A percentile compares a stretch with the other conserved stretches of the same genome.
These are phyloP conservation scores for Pseudohalonectria lignicola DNA, from an alignment of 2,329 filamentous ascomycete genomes.

Conservation along the genomic window DNA sequence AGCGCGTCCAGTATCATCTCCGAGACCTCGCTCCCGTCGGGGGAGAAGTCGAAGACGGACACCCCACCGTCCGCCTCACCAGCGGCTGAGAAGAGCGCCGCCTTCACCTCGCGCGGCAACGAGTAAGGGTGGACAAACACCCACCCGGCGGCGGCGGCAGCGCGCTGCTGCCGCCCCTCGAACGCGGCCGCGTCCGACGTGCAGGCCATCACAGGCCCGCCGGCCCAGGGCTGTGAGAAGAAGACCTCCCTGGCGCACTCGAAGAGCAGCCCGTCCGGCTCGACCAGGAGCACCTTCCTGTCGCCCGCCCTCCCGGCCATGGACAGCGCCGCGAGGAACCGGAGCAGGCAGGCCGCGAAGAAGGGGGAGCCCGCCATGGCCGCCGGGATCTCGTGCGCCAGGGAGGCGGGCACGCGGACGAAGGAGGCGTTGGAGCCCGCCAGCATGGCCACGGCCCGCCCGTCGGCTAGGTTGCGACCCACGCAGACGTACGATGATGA, in stretches of 20 bases:
- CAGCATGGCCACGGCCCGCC: conserved; percentile 14
- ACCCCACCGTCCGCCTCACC: conserved; percentile 9
- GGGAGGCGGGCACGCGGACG: conserved; percentile 12
- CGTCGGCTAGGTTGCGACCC: conserved; percentile 14
- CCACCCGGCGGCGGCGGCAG: background rate
- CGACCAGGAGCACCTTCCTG: conserved; percentile 18
- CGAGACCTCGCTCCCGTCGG: conserved; percentile 14
- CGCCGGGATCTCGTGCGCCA: conserved; percentile 6
- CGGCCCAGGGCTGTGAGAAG: conserved; percentile 2
- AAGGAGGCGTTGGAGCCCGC: conserved; percentile 22
- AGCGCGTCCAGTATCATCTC: conserved; percentile 11
- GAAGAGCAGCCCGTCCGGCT: conserved; percentile 18
- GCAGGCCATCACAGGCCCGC: background rate
- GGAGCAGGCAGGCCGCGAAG: conserved; percentile 12
- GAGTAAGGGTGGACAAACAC: conserved; percentile 15
- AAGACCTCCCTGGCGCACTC: conserved; percentile 13
- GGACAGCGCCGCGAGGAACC: conserved; percentile 12
- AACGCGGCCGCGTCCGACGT: background rate
- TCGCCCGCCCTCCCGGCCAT: conserved; percentile 6
- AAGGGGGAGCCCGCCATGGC: conserved; percentile 5
- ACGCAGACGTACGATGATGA: conserved; percentile 17
- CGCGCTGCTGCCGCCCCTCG: background rate
- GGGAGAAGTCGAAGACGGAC: conserved; percentile 21
- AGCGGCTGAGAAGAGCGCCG: background rate
- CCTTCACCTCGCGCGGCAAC: conserved; percentile 15